A percentile compares a stretch with the other conserved stretches of the same genome.
Conservation (phyloP, 2,329 filamentous ascomycete genomes). For the Trichothecium sympodiale region DNA sequence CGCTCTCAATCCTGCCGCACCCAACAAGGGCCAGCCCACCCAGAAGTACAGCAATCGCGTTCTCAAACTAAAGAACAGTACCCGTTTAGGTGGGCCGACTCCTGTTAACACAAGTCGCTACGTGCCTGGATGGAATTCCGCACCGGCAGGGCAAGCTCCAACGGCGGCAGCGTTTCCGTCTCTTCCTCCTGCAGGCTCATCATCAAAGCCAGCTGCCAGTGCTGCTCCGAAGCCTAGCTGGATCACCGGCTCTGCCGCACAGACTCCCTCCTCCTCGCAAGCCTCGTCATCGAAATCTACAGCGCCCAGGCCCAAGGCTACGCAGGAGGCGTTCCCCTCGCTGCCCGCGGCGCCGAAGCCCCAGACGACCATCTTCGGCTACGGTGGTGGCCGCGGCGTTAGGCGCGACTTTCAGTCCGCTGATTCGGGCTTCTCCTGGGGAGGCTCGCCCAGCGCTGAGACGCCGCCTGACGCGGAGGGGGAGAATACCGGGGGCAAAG, state of each 20-base stretch:
- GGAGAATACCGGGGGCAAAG: constrained; percentile 40
- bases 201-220: neutral
- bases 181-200: constrained; percentile 16
- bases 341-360: constrained; percentile 68
- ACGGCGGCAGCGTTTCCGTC: constrained; percentile 25
- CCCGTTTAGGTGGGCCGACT: constrained; percentile 27
- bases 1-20: constrained; percentile 39
- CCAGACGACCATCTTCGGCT: constrained; percentile 50
- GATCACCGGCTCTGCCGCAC: no score
- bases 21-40: constrained; percentile 23
- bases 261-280: neutral
- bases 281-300: neutral
- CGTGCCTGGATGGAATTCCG: no score
- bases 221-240: neutral
- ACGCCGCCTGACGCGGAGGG: constrained; percentile 8
- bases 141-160: constrained; percentile 1
- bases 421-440: constrained; percentile 45
- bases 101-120: constrained; percentile 1
- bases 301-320: constrained; percentile 8
- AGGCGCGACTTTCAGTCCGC: constrained; percentile 33
- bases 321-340: constrained; percentile 65
- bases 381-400: constrained; percentile 41
- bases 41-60: constrained; percentile 43
- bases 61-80: constrained; percentile 49
- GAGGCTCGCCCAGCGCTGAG: constrained; percentile 15